Percentiles rank a stretch among this genome's conserved stretches.
phyloP scores from a whole-genome alignment of 2,329 filamentous ascomycete genomes.

The Amphichorda felina region DNA sequence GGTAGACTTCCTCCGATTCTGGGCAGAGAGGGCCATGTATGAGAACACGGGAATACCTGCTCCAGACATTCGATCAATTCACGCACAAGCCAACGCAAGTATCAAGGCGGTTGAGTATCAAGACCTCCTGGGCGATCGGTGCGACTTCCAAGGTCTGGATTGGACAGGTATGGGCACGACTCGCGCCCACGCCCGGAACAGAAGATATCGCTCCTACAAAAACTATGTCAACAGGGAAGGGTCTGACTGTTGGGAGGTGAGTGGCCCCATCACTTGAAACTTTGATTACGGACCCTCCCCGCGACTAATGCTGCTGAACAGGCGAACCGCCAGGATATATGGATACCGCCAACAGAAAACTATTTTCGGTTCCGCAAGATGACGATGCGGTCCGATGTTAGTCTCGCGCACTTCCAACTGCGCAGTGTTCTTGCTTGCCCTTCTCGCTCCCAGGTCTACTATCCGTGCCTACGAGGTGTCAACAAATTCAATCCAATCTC shows the following conservation, averaged over 20 bases:
- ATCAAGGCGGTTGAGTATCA: constrained; percentile 20
- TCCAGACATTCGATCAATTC: constrained; percentile 17
- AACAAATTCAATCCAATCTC: constrained; percentile 39
- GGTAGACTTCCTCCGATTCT: constrained; percentile 35
- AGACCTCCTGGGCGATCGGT: constrained; percentile 42
- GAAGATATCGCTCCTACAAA: constrained; percentile 34
- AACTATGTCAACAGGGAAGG: constrained; percentile 44
- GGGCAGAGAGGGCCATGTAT: constrained; percentile 25
- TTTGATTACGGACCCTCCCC: no score
- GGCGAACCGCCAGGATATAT: background rate
- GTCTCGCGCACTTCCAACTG: constrained; percentile 54
- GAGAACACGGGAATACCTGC: constrained; percentile 11
- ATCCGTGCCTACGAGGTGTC: constrained; percentile 37
- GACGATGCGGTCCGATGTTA: constrained; percentile 39
- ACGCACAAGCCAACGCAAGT: background rate
- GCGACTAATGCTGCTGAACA: background rate
- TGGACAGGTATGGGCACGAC: constrained; percentile 42
- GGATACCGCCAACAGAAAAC: constrained; percentile 26
- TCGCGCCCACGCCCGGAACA: constrained; percentile 33
- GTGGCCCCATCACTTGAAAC: constrained; percentile 11
- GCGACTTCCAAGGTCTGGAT: constrained; percentile 47
- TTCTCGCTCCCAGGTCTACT: constrained; percentile 43
- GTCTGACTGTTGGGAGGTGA: constrained; percentile 36
- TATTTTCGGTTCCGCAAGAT: constrained; percentile 49
- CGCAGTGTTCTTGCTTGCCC: constrained; percentile 49